phyloP scores from a whole-genome alignment of 73 alveolate genomes.

The Tetrahymena malaccensis region DNA sequence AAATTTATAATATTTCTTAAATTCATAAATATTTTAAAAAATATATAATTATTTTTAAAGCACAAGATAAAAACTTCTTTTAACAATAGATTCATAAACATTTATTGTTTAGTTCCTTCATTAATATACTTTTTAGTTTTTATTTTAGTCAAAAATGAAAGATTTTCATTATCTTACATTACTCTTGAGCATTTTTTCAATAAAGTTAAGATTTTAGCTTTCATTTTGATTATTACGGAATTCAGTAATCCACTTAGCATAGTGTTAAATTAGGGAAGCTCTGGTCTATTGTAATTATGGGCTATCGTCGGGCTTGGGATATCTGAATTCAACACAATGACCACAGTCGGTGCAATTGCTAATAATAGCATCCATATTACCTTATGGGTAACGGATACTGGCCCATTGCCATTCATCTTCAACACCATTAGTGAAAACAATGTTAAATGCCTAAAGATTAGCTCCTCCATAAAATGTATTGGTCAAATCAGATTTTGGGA shows the following conservation, averaged over 20 bases:
- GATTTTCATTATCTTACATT: not conserved
- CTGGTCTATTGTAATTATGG: not conserved
- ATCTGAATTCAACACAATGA: conserved; percentile 56
- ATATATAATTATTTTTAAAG: too few relatives aligned
- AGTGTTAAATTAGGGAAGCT: not conserved
- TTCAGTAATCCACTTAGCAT: not conserved
- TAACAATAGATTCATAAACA: too few relatives aligned
- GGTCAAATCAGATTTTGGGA: conserved; percentile 44
- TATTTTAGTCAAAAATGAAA: too few relatives aligned
- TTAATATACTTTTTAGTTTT: too few relatives aligned
- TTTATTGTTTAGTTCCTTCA: too few relatives aligned
- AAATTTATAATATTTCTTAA: too few relatives aligned
- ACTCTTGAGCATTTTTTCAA: not conserved
- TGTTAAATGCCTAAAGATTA: conserved; percentile 23
- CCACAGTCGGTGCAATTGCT: conserved; percentile 48
- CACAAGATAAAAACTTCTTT: too few relatives aligned
- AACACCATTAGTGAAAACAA: conserved; percentile 49
- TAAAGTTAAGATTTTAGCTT: not conserved
- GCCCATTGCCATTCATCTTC: conserved; percentile 70
- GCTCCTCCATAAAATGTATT: conserved; percentile 45
- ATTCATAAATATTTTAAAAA: too few relatives aligned
- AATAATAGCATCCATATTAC: conserved; percentile 13
- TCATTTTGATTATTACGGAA: not conserved
- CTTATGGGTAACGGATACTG: not conserved
- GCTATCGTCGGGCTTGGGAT: conserved; percentile 25